Evolutionary conservation across 116 monocot genomes (phyloP), one percentile per base, ranked within the genome.

Genomic region (Trichopus zeylanicus): DNA sequence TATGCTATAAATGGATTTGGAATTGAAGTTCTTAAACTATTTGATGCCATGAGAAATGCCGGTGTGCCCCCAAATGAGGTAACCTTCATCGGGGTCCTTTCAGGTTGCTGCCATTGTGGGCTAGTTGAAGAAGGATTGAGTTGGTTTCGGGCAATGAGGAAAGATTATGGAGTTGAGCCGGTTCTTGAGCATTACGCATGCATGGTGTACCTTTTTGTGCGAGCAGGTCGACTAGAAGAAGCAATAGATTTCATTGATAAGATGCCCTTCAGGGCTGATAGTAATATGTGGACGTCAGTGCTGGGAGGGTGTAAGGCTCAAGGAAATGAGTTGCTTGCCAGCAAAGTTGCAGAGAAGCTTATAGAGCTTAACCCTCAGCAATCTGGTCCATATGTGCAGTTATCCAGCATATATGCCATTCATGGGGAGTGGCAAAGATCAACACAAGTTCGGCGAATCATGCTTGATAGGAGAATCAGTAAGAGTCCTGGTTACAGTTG

Each of bases 51-150:
- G 92, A 72, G 59, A 71, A 73, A 26, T 46, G 38, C 46, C 0
- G 57, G 60, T 22, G 55, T 73, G 1, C 31, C 7, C 9, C 84
- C 75, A 16, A 81, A 76, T 53, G 71, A 71, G 53, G 81, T 83
- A 31, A 81, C 83, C 10, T 87, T 83, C 59, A 70, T 92, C 29
- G 75, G 46, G 4, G 49, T 92, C 5, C 71, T 92, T 6, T 75
- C 87, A 16, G 81, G 69, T 30, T 92, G 92, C 53, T 87, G 84
- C 73, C 83, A 92, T 33, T 81, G 75, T 62, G 92, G 92, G 28
- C 56, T 83, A 7, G 73, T 87, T 6, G 78, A 81, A 24, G 71
- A 92, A 63, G 92, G 87, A 34, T 28, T 71, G 65, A 64, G 46
- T 64, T 83, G 66, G 78, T 87, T 87, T 61, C 15, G 63, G 13